phyloP scores from a whole-genome alignment of 768 basidiomycete genomes.

The Brasilioporus rufonigricans region DNA sequence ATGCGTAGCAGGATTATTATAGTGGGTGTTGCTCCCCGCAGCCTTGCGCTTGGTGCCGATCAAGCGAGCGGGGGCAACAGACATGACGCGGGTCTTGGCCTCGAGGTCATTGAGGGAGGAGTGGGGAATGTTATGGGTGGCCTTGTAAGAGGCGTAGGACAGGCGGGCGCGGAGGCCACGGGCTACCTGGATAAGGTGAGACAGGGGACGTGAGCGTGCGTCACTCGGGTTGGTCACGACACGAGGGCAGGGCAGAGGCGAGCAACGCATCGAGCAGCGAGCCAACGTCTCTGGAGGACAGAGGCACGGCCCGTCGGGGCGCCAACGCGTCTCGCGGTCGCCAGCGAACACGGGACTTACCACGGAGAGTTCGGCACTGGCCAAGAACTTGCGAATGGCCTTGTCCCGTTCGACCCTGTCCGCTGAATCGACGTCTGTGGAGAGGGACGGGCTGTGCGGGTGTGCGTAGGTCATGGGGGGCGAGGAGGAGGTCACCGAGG shows the following conservation, averaged over 20 bases:
- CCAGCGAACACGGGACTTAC: slow-evolving; percentile 48
- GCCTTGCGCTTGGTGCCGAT: slow-evolving; percentile 60
- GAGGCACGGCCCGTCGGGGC: slow-evolving; percentile 22
- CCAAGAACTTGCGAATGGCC: slow-evolving; percentile 73
- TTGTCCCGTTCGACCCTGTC: slow-evolving; percentile 63
- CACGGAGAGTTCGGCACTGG: slow-evolving; percentile 76
- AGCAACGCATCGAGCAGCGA: not conserved
- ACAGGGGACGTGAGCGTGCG: slow-evolving; percentile 30
- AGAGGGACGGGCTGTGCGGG: slow-evolving; percentile 39
- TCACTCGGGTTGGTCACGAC: slow-evolving; percentile 7
- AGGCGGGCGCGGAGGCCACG: slow-evolving; percentile 78
- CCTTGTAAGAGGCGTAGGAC: slow-evolving; percentile 83
- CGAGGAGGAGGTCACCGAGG: slow-evolving; percentile 80
- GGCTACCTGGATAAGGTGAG: slow-evolving; percentile 57
- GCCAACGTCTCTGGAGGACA: slow-evolving; percentile 3
- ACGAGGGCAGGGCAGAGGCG: slow-evolving; percentile 4
- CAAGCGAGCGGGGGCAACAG: slow-evolving; percentile 48
- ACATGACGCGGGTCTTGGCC: slow-evolving; percentile 48
- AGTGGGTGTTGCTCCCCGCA: slow-evolving; percentile 39
- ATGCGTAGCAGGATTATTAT: slow-evolving; percentile 52
- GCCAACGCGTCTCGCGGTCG: slow-evolving; percentile 48
- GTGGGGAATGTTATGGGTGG: slow-evolving; percentile 66
- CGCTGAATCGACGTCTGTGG: slow-evolving; percentile 38
- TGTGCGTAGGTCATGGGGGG: slow-evolving; percentile 66
- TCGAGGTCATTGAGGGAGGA: slow-evolving; percentile 71